Evolutionary conservation across 495 filamentous ascomycete species (phyloP), one percentile per base, ranked within the genome.

Genomic region (Hypomontagnella submonticulosa): DNA sequence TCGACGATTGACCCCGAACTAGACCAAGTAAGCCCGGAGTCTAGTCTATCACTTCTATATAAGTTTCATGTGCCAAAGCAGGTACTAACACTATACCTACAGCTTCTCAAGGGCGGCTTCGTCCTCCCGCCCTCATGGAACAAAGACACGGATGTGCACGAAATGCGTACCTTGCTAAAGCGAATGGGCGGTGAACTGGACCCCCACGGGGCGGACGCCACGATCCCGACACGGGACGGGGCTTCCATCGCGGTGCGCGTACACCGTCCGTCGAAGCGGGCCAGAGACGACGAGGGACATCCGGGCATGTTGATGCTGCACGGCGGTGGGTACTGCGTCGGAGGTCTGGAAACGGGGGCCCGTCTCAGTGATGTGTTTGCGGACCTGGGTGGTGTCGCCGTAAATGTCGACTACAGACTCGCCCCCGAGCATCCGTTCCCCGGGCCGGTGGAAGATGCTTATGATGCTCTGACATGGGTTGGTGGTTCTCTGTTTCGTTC

Each of bases 391-490:
- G 63, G 70, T 55, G 57, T 75, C 32, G 63, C 74, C 36, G 47
- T 77, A 53, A 75, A 80, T 59, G 76, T 81, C 1, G 74, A 76
- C 12, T 84, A 83, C 52, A 73, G 81, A 27, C 74, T 80, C 2
- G 78, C 80, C 0, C 82, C 82, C 1, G 81, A 84, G 48, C 58
- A 80, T 50, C 71, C 75, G 18, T 84, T 81, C 54, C 83, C 82
- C 0, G 66, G 68, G 1, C 67, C 75, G 4, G 49, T 75, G 4
- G 54, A 84, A 11, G 83, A 86, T 69, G 72, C 73, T 32, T 83
- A 73, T 70, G 83, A 86, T 66, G 77, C 74, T n/a, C 60, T 82
- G 37, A 71, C 76, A 54, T 83, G 83, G 81, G 73, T 81, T 44
- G 11, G 69, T 69, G 0, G 19, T 44, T 9, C 15, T 43, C 3